Conservation (phyloP, 2,329 filamentous ascomycete species). For the Cercospora beticola region DNA sequence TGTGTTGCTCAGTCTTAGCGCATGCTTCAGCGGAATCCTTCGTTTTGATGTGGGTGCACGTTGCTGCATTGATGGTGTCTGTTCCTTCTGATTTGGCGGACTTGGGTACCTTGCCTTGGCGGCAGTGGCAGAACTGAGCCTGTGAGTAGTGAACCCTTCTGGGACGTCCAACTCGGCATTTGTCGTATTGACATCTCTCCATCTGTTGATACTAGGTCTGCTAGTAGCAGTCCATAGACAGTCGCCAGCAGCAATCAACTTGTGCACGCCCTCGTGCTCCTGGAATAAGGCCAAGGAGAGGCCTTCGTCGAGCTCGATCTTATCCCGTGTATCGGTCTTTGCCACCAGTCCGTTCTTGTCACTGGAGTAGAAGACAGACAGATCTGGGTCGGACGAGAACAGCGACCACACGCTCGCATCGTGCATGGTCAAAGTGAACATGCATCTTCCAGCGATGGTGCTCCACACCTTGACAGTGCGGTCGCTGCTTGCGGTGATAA, state of each 20-base stretch:
- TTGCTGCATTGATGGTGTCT: background rate
- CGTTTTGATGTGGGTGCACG: conserved; percentile 44
- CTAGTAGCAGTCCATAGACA: conserved; percentile 89
- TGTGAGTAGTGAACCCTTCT: conserved; percentile 52
- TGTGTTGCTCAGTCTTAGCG: conserved; percentile 81
- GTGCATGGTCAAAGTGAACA: conserved; percentile 98
- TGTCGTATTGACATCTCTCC: conserved; percentile 80
- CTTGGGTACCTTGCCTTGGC: conserved; percentile 44
- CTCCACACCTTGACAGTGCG: conserved; percentile 99
- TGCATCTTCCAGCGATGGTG: conserved; percentile 88
- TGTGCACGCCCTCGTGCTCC: conserved; percentile 80
- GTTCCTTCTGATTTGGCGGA: conserved; percentile 28
- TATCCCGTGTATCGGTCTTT: conserved; percentile 84
- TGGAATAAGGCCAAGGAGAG: conserved; percentile 87
- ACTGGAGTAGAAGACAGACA: conserved; percentile 90
- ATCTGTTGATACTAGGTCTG: conserved; percentile 88
- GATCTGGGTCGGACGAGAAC: conserved; percentile 79
- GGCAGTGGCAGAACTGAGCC: conserved; percentile 52
- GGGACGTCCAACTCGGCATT: conserved; percentile 63
- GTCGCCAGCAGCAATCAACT: conserved; percentile 63
- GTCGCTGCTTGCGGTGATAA: conserved; percentile 92
- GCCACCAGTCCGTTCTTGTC: conserved; percentile 92
- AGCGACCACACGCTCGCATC: conserved; percentile 97
- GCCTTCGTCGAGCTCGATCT: conserved; percentile 79
- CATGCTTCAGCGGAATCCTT: conserved; percentile 72